Base-by-base conservation (phyloP, 768 basidiomycete species). In the Amanita rubescens region DNA sequence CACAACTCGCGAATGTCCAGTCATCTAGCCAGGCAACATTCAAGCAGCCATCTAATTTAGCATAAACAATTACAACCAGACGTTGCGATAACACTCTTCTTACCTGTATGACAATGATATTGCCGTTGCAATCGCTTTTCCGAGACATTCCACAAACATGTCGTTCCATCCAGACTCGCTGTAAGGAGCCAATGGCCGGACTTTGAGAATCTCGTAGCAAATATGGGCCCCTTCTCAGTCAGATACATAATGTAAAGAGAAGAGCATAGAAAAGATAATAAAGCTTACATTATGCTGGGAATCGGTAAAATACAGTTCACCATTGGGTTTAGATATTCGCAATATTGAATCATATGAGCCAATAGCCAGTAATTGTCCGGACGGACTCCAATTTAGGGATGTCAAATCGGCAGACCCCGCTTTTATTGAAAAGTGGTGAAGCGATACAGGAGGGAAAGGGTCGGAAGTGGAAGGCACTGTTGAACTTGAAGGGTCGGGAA, bases 1-100 rank as follows among this genome's bases (percentile, higher is more conserved):
- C 86, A 60, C 84, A 84, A 47, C 80, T 87, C 24, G 79, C 85
- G 59, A 90, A 91, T 2, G 75, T 77, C 19, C 76, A 74, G 15
- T 87, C 82, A 51, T 80, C 77, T 15, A 91, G 58, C 90, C 90
- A 92, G 53, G 87, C 88, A 10, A 87, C 77, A 61, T 92, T 89
- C 61, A 92, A 66, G 65, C 88, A 90, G 60, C 86, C 87, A 63
- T 82, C 87, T 55, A 38, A 47, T 19, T 15, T 34, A 41, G 33
- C 32, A 45, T 44, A 38, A 22, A 37, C 45, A 4, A 24, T 48
- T 52, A 43, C 37, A 54, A 45, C 27, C 27, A 55, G 46, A 9
- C 12, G n/a, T 42, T 38, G 56, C 39, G 55, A 35, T 46, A 41
- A 55, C 49, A 25, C 37, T 51, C 10, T 24, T 55, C 64, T 58